A percentile compares a stretch with the other conserved stretches of the same genome.
Evolutionary conservation across 192 early-diverging fungal genomes (phyloP).

Genomic region (Phlyctochytrium arcticum): DNA sequence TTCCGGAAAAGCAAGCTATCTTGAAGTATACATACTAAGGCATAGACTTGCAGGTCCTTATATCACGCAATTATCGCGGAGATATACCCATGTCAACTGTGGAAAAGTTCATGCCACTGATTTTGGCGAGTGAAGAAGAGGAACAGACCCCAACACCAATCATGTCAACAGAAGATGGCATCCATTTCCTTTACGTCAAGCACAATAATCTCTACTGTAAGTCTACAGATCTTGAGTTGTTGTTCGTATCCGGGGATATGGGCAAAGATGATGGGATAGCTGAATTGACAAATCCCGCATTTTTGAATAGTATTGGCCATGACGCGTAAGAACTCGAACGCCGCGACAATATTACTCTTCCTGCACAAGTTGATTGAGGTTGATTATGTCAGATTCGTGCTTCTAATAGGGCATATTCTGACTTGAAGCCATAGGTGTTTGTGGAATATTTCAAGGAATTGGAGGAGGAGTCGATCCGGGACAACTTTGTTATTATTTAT

Average conservation of each 20-base stretch:
- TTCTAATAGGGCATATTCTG: background rate
- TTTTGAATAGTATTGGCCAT: slow-evolving; percentile 87
- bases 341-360: slow-evolving; percentile 90
- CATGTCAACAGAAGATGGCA: slow-evolving; percentile 88
- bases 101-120: slow-evolving; percentile 96
- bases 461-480: slow-evolving; percentile 66
- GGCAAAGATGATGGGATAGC: no score
- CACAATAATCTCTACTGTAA: slow-evolving; percentile 95
- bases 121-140: slow-evolving; percentile 89
- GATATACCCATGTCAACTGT: slow-evolving; percentile 95
- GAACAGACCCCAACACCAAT: slow-evolving; percentile 83
- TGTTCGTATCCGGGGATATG: no score
- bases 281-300: no score
- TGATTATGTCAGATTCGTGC: background rate
- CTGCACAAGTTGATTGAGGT: slow-evolving; percentile 87
- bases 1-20: no score
- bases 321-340: slow-evolving; percentile 97
- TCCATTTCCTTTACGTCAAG: slow-evolving; percentile 90
- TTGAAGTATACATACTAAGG: no score
- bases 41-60: slow-evolving; percentile 62
- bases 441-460: slow-evolving; percentile 90
- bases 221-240: no score
- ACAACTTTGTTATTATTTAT: slow-evolving; percentile 58
- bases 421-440: slow-evolving; percentile 62
- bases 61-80: slow-evolving; percentile 95